Conservation (phyloP, 768 basidiomycete genomes). For the Lactarius trivialis region DNA sequence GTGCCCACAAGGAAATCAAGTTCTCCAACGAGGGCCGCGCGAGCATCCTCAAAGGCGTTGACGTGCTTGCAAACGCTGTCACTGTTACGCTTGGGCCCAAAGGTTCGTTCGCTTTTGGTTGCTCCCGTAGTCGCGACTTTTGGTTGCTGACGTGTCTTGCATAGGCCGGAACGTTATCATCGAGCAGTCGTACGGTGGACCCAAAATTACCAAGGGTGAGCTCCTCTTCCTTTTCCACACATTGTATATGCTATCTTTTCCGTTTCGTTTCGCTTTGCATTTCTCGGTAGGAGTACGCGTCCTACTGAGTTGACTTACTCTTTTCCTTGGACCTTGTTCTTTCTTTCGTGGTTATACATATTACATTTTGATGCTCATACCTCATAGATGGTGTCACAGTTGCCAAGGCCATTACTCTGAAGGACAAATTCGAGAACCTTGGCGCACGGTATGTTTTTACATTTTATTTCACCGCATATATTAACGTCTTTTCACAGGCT, state of each 20-base stretch:
- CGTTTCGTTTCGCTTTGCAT: neutral
- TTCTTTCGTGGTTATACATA: neutral
- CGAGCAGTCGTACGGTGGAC: slow-evolving; percentile 83
- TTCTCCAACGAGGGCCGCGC: slow-evolving; percentile 95
- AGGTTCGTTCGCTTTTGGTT: slow-evolving; percentile 39
- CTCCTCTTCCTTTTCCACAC: slow-evolving; percentile 7
- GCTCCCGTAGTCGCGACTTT: neutral
- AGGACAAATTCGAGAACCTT: slow-evolving; percentile 99
- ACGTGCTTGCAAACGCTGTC: slow-evolving; percentile 94
- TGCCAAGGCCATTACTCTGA: slow-evolving; percentile 86
- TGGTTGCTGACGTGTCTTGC: slow-evolving; percentile 20
- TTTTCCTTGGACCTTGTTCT: neutral
- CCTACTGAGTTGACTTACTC: neutral
- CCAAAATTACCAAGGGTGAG: slow-evolving; percentile 93
- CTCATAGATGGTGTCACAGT: slow-evolving; percentile 89
- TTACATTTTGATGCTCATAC: neutral
- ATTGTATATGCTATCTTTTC: neutral
- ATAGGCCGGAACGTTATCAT: slow-evolving; percentile 96
- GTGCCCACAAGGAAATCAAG: slow-evolving; percentile 93
- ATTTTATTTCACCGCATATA: neutral
- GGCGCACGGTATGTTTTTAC: slow-evolving; percentile 76
- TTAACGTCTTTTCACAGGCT: slow-evolving; percentile 44
- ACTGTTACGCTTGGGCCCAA: slow-evolving; percentile 96
- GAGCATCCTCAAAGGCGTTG: slow-evolving; percentile 90
- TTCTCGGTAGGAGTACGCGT: neutral